Evolutionary conservation across 306 rosid species (phyloP).

Genomic region (Parietaria judaica): DNA sequence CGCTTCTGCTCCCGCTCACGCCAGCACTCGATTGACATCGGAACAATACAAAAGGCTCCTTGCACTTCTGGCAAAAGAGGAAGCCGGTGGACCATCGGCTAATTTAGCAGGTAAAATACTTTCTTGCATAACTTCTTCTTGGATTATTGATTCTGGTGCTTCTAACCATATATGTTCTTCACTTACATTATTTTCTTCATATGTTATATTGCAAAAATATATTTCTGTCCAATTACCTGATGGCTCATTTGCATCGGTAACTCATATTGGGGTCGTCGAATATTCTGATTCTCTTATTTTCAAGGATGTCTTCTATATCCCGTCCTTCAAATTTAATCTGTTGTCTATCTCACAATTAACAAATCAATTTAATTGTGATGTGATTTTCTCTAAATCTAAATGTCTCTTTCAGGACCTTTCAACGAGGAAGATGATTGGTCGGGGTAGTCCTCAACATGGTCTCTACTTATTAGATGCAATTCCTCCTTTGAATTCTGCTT

Average conservation of each 20-base stretch:
- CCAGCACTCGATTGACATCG: neutral
- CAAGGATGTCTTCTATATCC: neutral
- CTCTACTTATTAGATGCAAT: neutral
- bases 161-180: conserved; percentile 4
- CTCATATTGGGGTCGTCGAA: neutral
- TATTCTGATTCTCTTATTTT: neutral
- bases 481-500: neutral
- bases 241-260: neutral
- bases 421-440: conserved; percentile 5
- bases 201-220: neutral
- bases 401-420: conserved; percentile 8
- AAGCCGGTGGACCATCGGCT: neutral
- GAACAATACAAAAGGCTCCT: conserved; percentile 15
- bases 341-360: conserved; percentile 12
- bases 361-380: conserved; percentile 1
- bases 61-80: conserved; percentile 5
- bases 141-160: conserved; percentile 11
- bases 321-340: conserved; percentile 6
- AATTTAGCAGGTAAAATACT: neutral
- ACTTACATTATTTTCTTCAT: neutral
- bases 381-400: neutral
- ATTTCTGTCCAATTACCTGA: conserved; percentile 3
- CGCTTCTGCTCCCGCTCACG: neutral
- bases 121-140: neutral
- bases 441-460: conserved; percentile 6